Evolutionary conservation across 805 yeast genomes (phyloP).

Genomic region (Metschnikowia arizonensis): DNA sequence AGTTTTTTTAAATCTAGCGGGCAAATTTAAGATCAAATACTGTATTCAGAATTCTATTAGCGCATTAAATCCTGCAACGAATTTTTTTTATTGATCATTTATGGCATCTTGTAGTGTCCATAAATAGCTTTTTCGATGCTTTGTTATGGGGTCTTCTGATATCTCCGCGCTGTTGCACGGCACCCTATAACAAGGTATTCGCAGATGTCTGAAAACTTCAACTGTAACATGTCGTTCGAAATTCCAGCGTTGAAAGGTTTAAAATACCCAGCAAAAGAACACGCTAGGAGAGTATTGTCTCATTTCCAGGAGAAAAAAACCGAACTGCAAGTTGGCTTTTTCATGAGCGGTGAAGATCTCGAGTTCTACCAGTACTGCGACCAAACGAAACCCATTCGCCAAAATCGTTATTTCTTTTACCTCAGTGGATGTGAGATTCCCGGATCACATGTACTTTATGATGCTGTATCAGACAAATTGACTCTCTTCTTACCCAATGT

Average conservation of each 20-base stretch:
- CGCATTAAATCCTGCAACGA: neutral
- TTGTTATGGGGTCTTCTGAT: neutral
- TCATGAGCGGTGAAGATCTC: constrained; percentile 57
- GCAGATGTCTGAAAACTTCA: neutral
- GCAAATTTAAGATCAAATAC: neutral
- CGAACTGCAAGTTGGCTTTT: constrained; percentile 35
- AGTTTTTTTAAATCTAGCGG: too few relatives aligned
- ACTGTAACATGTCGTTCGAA: neutral
- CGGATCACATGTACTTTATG: constrained; percentile 65
- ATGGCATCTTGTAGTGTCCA: neutral
- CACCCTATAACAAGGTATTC: neutral
- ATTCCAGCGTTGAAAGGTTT: constrained; percentile 4
- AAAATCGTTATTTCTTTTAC: constrained; percentile 86
- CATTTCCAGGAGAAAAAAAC: constrained; percentile 29
- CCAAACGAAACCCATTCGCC: constrained; percentile 73
- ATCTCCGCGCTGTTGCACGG: constrained; percentile 4
- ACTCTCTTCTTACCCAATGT: constrained; percentile 77
- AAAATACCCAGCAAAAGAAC: constrained; percentile 82
- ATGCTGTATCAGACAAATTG: constrained; percentile 49
- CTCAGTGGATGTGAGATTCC: constrained; percentile 79
- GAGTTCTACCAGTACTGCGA: constrained; percentile 74
- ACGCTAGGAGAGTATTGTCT: constrained; percentile 52
- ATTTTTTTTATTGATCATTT: neutral
- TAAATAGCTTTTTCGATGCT: neutral
- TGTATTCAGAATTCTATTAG: neutral